Percentiles rank a stretch among this genome's conserved stretches.
These are phyloP conservation scores for Lactuca sativa DNA, from an alignment of 129 eudicot species.

Conservation along the genomic window DNA sequence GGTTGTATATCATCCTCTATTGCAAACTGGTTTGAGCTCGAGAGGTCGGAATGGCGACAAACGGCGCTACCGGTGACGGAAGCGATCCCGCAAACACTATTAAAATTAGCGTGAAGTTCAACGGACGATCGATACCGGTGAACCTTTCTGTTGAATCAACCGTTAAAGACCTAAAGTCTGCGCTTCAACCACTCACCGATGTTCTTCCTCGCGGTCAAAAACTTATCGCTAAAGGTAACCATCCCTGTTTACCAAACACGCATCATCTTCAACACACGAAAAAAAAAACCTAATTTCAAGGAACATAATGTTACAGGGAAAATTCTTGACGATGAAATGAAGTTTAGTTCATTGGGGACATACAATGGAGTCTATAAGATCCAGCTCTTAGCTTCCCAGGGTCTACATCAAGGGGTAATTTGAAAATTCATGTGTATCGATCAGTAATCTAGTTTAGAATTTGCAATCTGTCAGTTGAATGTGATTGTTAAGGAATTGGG, in stretches of 20 bases:
- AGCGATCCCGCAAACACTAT: constrained; percentile 12
- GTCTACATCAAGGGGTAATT: constrained; percentile 94
- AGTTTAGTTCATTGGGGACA: constrained; percentile 45
- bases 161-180: constrained; percentile 65
- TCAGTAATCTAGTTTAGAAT: neutral
- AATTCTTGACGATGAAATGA: constrained; percentile 60
- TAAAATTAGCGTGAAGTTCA: constrained; percentile 53
- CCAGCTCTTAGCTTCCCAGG: constrained; percentile 92
- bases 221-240: constrained; percentile 77
- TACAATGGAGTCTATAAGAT: constrained; percentile 56
- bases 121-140: constrained; percentile 69
- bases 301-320: constrained; percentile 45
- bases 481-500: neutral
- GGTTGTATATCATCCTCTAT: neutral
- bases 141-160: constrained; percentile 52
- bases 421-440: neutral
- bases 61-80: constrained; percentile 10
- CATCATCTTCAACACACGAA: neutral
- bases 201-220: constrained; percentile 98
- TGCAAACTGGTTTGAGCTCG: neutral
- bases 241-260: neutral
- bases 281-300: neutral
- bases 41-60: constrained; percentile 31
- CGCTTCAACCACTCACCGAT: constrained; percentile 80
- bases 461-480: neutral